Base-by-base conservation (phyloP, 2,329 filamentous ascomycete genomes). In the Stylonectria norvegica region DNA sequence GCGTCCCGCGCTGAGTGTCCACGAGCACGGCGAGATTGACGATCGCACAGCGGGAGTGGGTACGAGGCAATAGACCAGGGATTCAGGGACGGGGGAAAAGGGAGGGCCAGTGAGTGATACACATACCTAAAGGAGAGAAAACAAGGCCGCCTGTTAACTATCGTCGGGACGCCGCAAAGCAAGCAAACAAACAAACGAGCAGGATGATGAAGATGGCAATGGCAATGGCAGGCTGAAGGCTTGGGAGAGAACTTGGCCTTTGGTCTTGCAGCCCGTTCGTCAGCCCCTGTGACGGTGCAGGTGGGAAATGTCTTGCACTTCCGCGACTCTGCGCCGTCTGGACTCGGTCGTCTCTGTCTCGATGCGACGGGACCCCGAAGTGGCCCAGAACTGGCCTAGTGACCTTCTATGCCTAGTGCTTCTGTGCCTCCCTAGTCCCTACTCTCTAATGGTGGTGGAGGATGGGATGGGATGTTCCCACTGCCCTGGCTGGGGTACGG, bases 401-500 rank as follows among this genome's bases (percentile, higher is more conserved):
- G n/a, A n/a, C n/a, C n/a, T n/a, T n/a, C n/a, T n/a, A n/a, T n/a
- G n/a, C n/a, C n/a, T n/a, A n/a, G n/a, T n/a, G n/a, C n/a, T n/a
- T n/a, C n/a, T n/a, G n/a, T n/a, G n/a, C n/a, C n/a, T n/a, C n/a
- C n/a, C n/a, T n/a, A n/a, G n/a, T n/a, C n/a, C n/a, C 40, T 56
- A 56, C 52, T 37, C 33, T 33, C 30, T 32, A 38, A 36, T 43
- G 45, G 45, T 36, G 38, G 42, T 50, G 34, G 42, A 28, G 29
- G 38, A 20, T 16, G n/a, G 40, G 34, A 48, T 51, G 48, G 40
- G 52, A 47, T 50, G 51, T 50, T 55, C 51, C 51, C 42, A 50
- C 43, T 35, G 45, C 37, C 43, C 38, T 42, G 40, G 43, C 43
- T 44, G 41, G 43, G 51, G 43, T 35, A 38, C 36, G 37, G 41